These are phyloP conservation scores for Solanum paucissectum DNA, from an alignment of 257 asterid genomes.

Conservation along the genomic window DNA sequence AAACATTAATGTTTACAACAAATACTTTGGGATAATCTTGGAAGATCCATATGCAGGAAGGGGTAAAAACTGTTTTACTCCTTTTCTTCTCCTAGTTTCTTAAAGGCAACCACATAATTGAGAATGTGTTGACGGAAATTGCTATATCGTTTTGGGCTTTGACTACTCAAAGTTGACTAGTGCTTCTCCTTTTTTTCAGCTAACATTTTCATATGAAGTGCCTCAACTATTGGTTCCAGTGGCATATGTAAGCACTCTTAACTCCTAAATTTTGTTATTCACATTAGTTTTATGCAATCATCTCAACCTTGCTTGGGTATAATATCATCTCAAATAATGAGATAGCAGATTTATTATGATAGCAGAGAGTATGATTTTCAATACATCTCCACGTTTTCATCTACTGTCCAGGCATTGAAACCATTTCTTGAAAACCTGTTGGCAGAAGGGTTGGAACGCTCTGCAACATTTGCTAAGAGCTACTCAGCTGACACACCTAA, in stretches of 20 bases:
- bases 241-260: constrained; percentile 60
- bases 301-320: not conserved
- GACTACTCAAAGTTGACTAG: not conserved
- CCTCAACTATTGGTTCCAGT: constrained; percentile 81
- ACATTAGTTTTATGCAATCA: not conserved
- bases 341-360: not conserved
- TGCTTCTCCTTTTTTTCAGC: constrained; percentile 35
- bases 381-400: not conserved
- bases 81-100: not conserved
- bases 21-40: not conserved
- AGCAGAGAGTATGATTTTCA: not conserved
- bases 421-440: constrained; percentile 77
- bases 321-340: not conserved
- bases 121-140: not conserved
- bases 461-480: constrained; percentile 46
- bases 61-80: not conserved
- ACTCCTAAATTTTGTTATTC: not conserved
- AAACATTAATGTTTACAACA: not conserved
- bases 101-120: not conserved
- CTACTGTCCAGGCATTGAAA: constrained; percentile 47
- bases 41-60: not conserved
- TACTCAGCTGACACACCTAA: constrained; percentile 30
- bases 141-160: not conserved
- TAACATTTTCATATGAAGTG: constrained; percentile 83
- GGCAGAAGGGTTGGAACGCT: constrained; percentile 44